Conservation (phyloP, 495 filamentous ascomycete species). For the Penicillium samsonianum region DNA sequence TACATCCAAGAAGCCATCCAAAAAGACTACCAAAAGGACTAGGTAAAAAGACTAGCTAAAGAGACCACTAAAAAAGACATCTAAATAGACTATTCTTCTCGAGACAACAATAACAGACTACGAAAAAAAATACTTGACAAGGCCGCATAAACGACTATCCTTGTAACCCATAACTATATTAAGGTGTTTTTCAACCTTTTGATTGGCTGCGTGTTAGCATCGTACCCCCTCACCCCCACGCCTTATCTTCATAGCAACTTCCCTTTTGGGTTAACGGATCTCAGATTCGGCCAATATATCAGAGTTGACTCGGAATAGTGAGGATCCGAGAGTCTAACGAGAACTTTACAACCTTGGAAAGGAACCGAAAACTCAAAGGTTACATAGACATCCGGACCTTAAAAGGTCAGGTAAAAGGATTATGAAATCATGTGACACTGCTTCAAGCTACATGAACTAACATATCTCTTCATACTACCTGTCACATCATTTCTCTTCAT, state of each 20-base stretch:
- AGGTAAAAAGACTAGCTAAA: no score
- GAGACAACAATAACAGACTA: no score
- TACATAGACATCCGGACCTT: no score
- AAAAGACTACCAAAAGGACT: no score
- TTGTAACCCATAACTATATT: not conserved
- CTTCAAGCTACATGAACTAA: no score
- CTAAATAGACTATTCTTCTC: no score
- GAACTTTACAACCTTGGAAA: not conserved
- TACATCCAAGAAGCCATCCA: no score
- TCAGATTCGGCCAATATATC: constrained; percentile 1
- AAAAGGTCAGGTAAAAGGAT: not conserved
- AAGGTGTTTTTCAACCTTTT: not conserved
- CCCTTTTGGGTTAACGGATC: constrained; percentile 8
- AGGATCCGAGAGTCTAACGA: not conserved
- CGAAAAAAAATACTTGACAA: no score
- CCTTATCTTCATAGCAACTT: not conserved
- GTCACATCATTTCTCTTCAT: no score
- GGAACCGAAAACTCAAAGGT: not conserved
- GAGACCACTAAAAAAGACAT: no score
- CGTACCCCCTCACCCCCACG: not conserved
- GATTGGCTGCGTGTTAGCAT: not conserved
- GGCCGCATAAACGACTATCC: no score
- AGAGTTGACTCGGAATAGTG: not conserved
- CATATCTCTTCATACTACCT: no score
- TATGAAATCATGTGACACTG: not conserved